Conservation (phyloP, 768 basidiomycete genomes). For the Pleurotus cornucopiae region DNA sequence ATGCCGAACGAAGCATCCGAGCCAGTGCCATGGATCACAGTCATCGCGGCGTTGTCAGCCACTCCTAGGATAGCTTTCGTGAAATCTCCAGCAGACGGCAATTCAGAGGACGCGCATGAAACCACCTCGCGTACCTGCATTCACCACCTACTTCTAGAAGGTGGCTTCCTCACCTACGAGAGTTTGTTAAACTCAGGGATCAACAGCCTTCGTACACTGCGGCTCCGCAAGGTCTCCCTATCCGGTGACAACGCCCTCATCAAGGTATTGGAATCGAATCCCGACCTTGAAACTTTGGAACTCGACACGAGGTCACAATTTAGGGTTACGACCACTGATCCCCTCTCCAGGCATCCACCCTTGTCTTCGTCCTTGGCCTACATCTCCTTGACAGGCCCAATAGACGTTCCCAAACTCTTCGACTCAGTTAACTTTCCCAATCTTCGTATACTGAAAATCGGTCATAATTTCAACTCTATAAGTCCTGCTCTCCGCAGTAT, state of each 20-base stretch:
- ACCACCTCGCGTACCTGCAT: not conserved
- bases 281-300: not conserved
- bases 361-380: not conserved
- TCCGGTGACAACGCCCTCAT: not conserved
- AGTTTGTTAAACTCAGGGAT: not conserved
- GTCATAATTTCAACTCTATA: not conserved
- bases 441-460: not conserved
- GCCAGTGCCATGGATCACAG: not conserved
- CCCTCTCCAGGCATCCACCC: not conserved
- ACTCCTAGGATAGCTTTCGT: not conserved
- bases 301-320: not conserved
- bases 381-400: not conserved
- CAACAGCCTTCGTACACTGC: not conserved
- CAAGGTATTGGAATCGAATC: not conserved
- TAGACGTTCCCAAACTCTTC: not conserved
- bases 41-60: not conserved
- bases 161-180: not conserved
- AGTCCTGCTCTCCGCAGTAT: not conserved
- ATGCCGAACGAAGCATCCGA: conserved; percentile 12
- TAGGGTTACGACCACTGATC: not conserved
- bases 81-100: not conserved
- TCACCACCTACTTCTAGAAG: not conserved
- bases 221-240: not conserved
- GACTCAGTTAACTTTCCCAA: not conserved
- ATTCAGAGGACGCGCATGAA: not conserved